Evolutionary conservation across 768 basidiomycete genomes (phyloP).

Genomic region (Mycena belliarum): DNA sequence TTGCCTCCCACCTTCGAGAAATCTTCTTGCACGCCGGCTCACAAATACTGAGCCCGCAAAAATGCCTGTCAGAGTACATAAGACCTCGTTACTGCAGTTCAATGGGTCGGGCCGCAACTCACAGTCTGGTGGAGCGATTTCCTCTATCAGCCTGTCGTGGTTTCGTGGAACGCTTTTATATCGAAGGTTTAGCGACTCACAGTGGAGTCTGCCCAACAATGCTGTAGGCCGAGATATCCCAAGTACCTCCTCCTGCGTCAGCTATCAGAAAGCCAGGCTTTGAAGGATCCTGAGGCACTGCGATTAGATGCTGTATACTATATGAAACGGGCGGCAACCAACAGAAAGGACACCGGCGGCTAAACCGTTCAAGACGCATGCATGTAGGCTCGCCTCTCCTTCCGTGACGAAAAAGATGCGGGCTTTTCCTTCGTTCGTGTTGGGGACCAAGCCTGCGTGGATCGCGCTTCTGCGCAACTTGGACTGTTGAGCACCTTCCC

Average conservation of each 20-base stretch:
- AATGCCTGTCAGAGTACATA: conserved; percentile 47
- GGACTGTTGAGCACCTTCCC: conserved; percentile 58
- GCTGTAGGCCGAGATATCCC: conserved; percentile 81
- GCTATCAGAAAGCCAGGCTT: conserved; percentile 79
- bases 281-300: conserved; percentile 60
- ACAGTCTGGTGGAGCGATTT: conserved; percentile 85
- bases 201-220: conserved; percentile 70
- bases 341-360: conserved; percentile 79
- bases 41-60: conserved; percentile 86
- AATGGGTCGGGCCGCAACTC: conserved; percentile 24
- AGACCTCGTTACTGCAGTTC: neutral
- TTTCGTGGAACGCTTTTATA: too few species aligned
- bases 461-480: conserved; percentile 77
- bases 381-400: conserved; percentile 82
- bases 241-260: conserved; percentile 80
- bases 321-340: conserved; percentile 23
- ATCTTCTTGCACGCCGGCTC: conserved; percentile 70
- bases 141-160: conserved; percentile 83
- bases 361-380: conserved; percentile 75
- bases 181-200: too few species aligned
- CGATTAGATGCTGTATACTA: neutral
- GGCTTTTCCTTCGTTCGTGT: conserved; percentile 71
- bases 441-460: conserved; percentile 70
- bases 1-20: conserved; percentile 72
- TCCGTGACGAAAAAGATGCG: conserved; percentile 81